These are phyloP conservation scores for Phytopythium montanum DNA, from an alignment of 352 stramenopile species.

Conservation along the genomic window DNA sequence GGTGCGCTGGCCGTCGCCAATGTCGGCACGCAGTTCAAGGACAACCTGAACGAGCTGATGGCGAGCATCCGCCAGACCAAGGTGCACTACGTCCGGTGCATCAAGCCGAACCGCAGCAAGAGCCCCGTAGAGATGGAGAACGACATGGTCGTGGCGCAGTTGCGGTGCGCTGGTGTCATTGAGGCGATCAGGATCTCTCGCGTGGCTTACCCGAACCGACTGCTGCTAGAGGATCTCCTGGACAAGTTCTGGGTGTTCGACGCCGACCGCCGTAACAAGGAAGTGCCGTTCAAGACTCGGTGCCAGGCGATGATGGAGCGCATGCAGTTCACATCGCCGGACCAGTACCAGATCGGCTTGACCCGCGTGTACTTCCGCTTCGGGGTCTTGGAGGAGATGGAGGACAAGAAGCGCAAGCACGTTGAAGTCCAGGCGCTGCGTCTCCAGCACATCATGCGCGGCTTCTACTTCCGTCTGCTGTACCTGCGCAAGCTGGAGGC, in stretches of 20 bases:
- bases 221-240: constrained; percentile 83
- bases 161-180: constrained; percentile 98
- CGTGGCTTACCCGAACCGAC: constrained; percentile 97
- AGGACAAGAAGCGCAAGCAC: constrained; percentile 53
- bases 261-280: constrained; percentile 27
- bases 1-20: constrained; percentile 64
- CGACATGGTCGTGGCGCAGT: constrained; percentile 93
- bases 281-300: constrained; percentile 37
- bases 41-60: constrained; percentile 92
- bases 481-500: constrained; percentile 66
- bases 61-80: constrained; percentile 94
- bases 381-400: constrained; percentile 75
- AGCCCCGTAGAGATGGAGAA: constrained; percentile 89
- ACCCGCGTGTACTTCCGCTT: constrained; percentile 83
- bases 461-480: constrained; percentile 51
- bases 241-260: constrained; percentile 82
- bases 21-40: constrained; percentile 92
- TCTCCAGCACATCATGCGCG: constrained; percentile 72
- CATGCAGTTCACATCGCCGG: constrained; percentile 56
- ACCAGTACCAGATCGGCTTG: constrained; percentile 73
- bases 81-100: constrained; percentile 98
- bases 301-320: constrained; percentile 59
- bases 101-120: constrained; percentile 99
- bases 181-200: constrained; percentile 98
- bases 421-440: constrained; percentile 59